Evolutionary conservation across 331 rosid genomes (phyloP), one percentile per base, ranked within the genome.

Genomic region (Rosa hybrid): DNA sequence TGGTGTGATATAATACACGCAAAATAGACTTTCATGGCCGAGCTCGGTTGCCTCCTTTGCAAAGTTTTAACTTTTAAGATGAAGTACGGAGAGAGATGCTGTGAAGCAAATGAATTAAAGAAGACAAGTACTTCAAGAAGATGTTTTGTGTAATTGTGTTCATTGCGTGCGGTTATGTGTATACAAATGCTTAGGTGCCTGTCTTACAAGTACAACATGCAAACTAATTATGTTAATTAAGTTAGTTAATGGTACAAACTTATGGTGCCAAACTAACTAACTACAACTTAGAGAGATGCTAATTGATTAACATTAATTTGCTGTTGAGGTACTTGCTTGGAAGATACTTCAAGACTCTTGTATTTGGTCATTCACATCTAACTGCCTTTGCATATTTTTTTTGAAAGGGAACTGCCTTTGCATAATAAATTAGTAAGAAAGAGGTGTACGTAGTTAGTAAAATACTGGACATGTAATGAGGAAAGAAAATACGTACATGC

Each of bases 81-180:
- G 70, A 64, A 27, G n/a, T 67, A 3, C 2, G 21, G 46, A 67
- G 72, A 39, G 48, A 67, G 12, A 39, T 38, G 48, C 23, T 67
- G 6, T 17, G 72, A 67, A 34, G 49, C 49, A 67, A 57, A 39
- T 67, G 48, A 67, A 67, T 18, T 39, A 42, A 34, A 38, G 71
- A 65, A 12, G 46, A 17, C 20, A 65, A 65, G 23, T 65, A n/a
- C n/a, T n/a, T 67, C 25, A 67, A 38, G 7, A 67, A 39, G 71
- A 67, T 67, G 25, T 34, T 38, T 17, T 67, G 72, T 67, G 49
- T 39, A n/a, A n/a, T n/a, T n/a, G n/a, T n/a, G n/a, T n/a, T 67
- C 23, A 39, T 67, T 67, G 72, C 49, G 72, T 67, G 72, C 48
- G 49, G 70, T 64, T 64, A 14, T 64, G n/a, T 30, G n/a, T 14